A percentile compares a stretch with the other conserved stretches of the same genome.
phyloP scores from a whole-genome alignment of 768 basidiomycete species.

The Trametes elegans region DNA sequence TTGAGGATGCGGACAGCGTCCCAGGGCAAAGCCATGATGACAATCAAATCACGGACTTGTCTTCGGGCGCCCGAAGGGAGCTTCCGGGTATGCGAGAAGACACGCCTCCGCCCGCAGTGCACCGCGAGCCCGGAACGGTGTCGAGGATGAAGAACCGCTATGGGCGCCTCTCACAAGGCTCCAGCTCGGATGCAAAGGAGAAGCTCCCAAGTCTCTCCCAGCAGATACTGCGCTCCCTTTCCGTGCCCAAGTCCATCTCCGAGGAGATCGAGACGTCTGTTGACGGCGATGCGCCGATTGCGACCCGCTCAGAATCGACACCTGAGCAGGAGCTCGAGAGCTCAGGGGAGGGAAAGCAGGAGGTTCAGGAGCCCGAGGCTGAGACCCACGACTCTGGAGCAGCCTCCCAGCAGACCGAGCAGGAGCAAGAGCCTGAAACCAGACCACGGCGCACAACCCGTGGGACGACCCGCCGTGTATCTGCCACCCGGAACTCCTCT shows the following conservation, averaged over 20 bases:
- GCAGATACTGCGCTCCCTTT: neutral
- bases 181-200: neutral
- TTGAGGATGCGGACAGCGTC: slow-evolving; percentile 27
- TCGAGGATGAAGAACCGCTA: slow-evolving; percentile 44
- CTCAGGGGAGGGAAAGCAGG: neutral
- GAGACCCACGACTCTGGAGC: neutral
- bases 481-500: neutral
- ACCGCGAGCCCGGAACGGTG: slow-evolving; percentile 34
- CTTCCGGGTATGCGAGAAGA: neutral
- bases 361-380: neutral
- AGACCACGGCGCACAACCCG: slow-evolving; percentile 13
- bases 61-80: neutral
- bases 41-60: neutral
- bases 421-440: neutral
- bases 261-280: neutral
- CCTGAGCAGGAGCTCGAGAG: neutral
- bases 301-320: neutral
- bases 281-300: neutral
- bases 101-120: slow-evolving; percentile 20
- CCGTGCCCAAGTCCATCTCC: neutral
- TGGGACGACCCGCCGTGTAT: neutral
- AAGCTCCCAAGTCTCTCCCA: slow-evolving; percentile 9
- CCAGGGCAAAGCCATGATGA: neutral
- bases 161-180: slow-evolving; percentile 29
- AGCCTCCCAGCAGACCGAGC: neutral